These are phyloP conservation scores for Thielaviopsis euricoi DNA, from an alignment of 2,329 filamentous ascomycete species.

Conservation along the genomic window DNA sequence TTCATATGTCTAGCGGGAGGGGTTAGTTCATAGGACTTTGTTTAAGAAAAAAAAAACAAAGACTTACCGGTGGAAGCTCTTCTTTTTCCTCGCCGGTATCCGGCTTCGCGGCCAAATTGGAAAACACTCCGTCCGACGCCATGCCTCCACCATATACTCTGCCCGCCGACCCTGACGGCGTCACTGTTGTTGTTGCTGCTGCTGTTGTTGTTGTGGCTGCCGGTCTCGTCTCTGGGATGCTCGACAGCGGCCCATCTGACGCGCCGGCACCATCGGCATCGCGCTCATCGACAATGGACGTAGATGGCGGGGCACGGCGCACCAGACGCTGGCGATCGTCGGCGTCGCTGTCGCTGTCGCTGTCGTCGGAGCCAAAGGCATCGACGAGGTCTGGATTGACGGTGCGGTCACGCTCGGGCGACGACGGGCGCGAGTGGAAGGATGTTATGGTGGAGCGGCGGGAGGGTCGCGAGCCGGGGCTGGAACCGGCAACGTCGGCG, in stretches of 20 bases:
- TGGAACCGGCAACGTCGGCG: conserved; percentile 33
- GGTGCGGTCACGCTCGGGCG: conserved; percentile 24
- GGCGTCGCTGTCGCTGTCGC: conserved; percentile 50
- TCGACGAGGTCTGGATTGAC: conserved; percentile 77
- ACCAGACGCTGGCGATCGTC: conserved; percentile 81
- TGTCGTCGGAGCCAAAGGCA: conserved; percentile 74
- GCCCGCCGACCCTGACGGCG: background rate
- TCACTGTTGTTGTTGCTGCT: background rate
- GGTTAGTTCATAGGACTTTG: too few relatives aligned
- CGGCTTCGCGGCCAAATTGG: conserved; percentile 83
- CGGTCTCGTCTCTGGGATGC: conserved; percentile 1
- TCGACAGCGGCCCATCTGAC: conserved; percentile 13
- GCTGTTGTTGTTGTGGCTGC: background rate
- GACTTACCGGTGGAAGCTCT: conserved; percentile 78
- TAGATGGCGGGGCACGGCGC: conserved; percentile 28
- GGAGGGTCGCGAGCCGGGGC: conserved; percentile 18
- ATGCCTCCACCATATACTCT: conserved; percentile 52
- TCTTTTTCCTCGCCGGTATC: conserved; percentile 61
- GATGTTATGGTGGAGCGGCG: conserved; percentile 28
- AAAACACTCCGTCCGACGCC: conserved; percentile 90
- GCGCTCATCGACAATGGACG: conserved; percentile 10
- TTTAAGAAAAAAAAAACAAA: background rate
- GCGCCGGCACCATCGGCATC: background rate
- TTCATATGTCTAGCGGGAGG: conserved; percentile 62
- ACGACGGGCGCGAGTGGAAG: conserved; percentile 70